phyloP scores from a whole-genome alignment of 2,329 filamentous ascomycete genomes.

The Ceratocystis smalleyi region DNA sequence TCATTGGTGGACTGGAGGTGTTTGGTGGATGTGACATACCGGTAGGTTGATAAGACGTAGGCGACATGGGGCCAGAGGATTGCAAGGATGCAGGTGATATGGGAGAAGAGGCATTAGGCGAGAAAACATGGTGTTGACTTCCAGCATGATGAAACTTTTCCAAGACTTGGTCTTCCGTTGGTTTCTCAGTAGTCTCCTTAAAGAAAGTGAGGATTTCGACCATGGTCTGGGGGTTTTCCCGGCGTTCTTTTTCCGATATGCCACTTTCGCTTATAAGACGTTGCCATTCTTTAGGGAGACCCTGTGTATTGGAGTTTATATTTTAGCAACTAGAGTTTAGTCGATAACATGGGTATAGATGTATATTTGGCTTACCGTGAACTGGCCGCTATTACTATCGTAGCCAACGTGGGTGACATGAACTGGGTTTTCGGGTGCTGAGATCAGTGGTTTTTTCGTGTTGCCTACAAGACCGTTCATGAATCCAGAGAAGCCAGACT shows the following conservation, averaged over 20 bases:
- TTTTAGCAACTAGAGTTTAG: not conserved
- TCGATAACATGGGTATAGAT: slow-evolving; percentile 17
- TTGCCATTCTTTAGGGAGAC: slow-evolving; percentile 95
- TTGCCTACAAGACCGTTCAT: slow-evolving; percentile 72
- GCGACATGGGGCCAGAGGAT: slow-evolving; percentile 29
- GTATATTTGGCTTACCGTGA: slow-evolving; percentile 50
- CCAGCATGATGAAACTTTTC: slow-evolving; percentile 85
- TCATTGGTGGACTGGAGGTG: slow-evolving; percentile 62
- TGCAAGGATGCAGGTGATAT: slow-evolving; percentile 30
- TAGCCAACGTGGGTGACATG: slow-evolving; percentile 97
- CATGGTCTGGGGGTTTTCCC: slow-evolving; percentile 89
- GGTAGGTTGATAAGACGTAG: slow-evolving; percentile 40
- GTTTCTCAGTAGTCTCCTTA: slow-evolving; percentile 75
- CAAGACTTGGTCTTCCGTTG: slow-evolving; percentile 72
- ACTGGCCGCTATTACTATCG: slow-evolving; percentile 89
- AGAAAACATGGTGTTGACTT: slow-evolving; percentile 31
- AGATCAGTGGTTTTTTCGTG: slow-evolving; percentile 82
- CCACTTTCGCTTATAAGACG: slow-evolving; percentile 87
- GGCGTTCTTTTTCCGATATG: slow-evolving; percentile 88
- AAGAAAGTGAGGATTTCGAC: slow-evolving; percentile 94
- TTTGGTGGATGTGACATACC: slow-evolving; percentile 34
- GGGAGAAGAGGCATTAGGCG: slow-evolving; percentile 27
- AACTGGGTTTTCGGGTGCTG: slow-evolving; percentile 92
- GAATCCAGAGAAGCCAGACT: slow-evolving; percentile 76
- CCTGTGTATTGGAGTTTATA: slow-evolving; percentile 35